Base-by-base conservation (phyloP, 2,329 filamentous ascomycete genomes). In the Neonectria coccinea region DNA sequence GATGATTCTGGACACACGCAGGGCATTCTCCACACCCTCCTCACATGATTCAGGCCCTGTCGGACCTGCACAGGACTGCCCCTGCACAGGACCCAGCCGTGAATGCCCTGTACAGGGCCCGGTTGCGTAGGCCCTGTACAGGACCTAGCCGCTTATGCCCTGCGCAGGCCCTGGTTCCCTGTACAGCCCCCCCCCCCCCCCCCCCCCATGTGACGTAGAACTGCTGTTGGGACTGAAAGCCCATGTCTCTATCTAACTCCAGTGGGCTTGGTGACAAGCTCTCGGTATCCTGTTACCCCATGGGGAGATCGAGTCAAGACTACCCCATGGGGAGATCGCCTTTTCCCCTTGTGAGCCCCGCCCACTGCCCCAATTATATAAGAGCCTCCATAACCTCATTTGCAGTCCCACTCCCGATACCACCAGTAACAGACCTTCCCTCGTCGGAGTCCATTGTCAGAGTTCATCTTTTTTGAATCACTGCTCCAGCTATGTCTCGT, bases 1-100 rank as follows among this genome's bases (percentile, higher is more conserved):
- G 62, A 20, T 52, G 53, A 61, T 48, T 47, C 36, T 54, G 20
- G 44, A 58, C 60, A 67, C 71, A 74, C 70, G 67, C 71, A 74
- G 73, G 71, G 65, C 70, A 70, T 41, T 55, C 52, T 44, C 52
- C 36, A 44, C 52, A 55, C n/a, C 8, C 5, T 4, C 6, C 8
- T 48, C 22, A 50, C 61, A 62, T 31, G 52, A 54, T 29, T 12
- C 22, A 44, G 6, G 39, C n/a, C 39, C 14, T 31, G 25, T 25
- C 25, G 1, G 25, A 25, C 25, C 25, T 31, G 52, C 39, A 42
- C 36, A 36, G 39, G 31, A 44, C 36, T 39, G 42, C 11, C 54
- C 41, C n/a, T 47, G 41, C 11, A 16, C 54, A 56, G 41, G 54
- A 16, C 52, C 36, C 6, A 3, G 4, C 20, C 20, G 20, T 2